phyloP scores from a whole-genome alignment of 2,329 filamentous ascomycete genomes.

The Venturia effusa region DNA sequence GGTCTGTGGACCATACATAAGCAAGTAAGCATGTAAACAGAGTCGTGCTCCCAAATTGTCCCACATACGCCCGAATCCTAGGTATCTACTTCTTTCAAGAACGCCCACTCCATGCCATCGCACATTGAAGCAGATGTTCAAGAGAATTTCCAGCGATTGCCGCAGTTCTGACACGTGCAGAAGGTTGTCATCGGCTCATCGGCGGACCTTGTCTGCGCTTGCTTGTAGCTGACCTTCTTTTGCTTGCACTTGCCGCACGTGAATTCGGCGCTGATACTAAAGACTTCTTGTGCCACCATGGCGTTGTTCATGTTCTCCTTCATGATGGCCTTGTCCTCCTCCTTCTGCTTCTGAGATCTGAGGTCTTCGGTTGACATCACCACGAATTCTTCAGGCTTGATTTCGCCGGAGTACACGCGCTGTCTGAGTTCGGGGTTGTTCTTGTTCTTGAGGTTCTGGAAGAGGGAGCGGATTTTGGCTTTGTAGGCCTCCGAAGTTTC shows the following conservation, averaged over 20 bases:
- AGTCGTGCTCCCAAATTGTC: background rate
- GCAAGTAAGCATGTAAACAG: background rate
- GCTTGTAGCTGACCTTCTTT: conserved; percentile 90
- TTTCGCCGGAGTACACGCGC: conserved; percentile 64
- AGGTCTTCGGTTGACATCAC: conserved; percentile 83
- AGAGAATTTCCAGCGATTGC: conserved; percentile 40
- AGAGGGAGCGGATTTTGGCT: conserved; percentile 82
- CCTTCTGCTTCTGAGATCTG: conserved; percentile 72
- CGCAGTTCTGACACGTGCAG: conserved; percentile 43
- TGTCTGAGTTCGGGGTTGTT: conserved; percentile 68
- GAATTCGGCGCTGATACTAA: conserved; percentile 77
- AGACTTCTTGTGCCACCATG: conserved; percentile 85
- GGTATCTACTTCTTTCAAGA: background rate
- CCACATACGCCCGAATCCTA: background rate
- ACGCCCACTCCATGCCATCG: conserved; percentile 3
- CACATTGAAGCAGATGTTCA: conserved; percentile 13
- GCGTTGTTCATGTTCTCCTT: conserved; percentile 96
- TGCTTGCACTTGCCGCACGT: conserved; percentile 87
- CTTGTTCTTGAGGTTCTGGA: conserved; percentile 89
- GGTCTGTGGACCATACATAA: background rate
- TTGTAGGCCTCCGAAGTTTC: conserved; percentile 67
- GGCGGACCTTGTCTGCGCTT: conserved; percentile 89
- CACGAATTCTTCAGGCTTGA: conserved; percentile 64
- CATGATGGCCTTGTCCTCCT: conserved; percentile 64
- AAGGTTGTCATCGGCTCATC: conserved; percentile 71